A percentile compares a stretch with the other conserved stretches of the same genome.
These are phyloP conservation scores for Aspergillus sp. DNA, from an alignment of 2,329 filamentous ascomycete species.

Conservation along the genomic window DNA sequence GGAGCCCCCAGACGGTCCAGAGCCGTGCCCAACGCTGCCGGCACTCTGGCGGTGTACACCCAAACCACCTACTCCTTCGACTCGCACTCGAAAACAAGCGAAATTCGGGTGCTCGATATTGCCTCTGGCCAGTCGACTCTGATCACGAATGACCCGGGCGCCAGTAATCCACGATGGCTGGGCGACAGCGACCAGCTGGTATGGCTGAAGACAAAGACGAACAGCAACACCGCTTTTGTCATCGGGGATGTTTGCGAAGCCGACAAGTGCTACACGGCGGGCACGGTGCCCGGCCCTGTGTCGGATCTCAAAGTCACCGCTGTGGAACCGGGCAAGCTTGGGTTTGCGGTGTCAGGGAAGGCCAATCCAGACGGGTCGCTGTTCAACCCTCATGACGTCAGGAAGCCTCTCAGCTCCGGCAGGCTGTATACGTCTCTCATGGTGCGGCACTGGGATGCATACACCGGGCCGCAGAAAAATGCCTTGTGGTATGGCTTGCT, in stretches of 20 bases:
- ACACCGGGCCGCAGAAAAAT: constrained; percentile 40
- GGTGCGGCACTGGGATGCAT: constrained; percentile 47
- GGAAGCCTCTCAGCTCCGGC: constrained; percentile 38
- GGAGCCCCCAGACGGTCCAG: constrained; percentile 38
- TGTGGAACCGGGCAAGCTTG: constrained; percentile 34
- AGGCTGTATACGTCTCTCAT: constrained; percentile 43
- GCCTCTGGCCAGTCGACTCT: constrained; percentile 30
- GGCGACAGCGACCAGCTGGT: constrained; percentile 35
- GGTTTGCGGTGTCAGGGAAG: constrained; percentile 39
- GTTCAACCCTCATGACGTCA: constrained; percentile 41
- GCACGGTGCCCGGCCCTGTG: constrained; percentile 37
- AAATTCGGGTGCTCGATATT: constrained; percentile 39
- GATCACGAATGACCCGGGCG: constrained; percentile 36
- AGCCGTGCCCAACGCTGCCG: constrained; percentile 36
- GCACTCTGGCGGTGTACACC: constrained; percentile 40
- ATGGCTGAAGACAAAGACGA: constrained; percentile 38
- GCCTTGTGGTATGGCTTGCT: constrained; percentile 42
- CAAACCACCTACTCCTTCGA: constrained; percentile 43
- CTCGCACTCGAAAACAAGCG: constrained; percentile 37
- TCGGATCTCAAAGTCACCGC: constrained; percentile 38
- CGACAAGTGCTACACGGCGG: constrained; percentile 36
- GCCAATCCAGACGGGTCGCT: constrained; percentile 40
- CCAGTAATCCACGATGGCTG: constrained; percentile 40
- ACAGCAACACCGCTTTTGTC: constrained; percentile 39
- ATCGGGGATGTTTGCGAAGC: constrained; percentile 32